phyloP scores from a whole-genome alignment of 352 stramenopile genomes.

The Pilasporangium apinafurcum region DNA sequence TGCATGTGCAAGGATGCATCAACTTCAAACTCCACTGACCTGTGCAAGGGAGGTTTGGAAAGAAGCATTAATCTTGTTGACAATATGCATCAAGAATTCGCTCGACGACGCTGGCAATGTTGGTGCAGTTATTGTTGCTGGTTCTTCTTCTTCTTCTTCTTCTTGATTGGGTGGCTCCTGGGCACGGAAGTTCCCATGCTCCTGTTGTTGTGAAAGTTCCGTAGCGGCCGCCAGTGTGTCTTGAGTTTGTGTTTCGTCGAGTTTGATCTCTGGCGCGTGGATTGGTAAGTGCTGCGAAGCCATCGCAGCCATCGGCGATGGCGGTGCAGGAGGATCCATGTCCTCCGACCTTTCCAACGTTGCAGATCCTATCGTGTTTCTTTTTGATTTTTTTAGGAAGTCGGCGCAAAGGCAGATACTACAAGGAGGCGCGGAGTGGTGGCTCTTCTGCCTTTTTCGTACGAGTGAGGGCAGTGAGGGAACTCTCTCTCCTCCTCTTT shows the following conservation, averaged over 20 bases:
- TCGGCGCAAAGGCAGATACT: too few relatives aligned
- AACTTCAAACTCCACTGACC: too few relatives aligned
- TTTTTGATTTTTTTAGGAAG: too few relatives aligned
- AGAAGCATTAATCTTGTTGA: slow-evolving; percentile 10
- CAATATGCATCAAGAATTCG: slow-evolving; percentile 15
- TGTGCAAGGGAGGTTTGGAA: slow-evolving; percentile 17
- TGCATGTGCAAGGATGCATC: too few relatives aligned
- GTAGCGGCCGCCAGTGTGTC: not conserved
- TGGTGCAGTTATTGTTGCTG: not conserved
- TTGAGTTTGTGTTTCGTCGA: not conserved
- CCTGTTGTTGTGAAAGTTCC: not conserved
- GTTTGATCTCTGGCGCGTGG: not conserved
- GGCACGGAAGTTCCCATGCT: not conserved
- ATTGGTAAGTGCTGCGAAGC: slow-evolving; percentile 1
- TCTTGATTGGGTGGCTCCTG: not conserved
- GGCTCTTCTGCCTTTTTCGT: too few relatives aligned
- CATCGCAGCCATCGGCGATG: too few relatives aligned
- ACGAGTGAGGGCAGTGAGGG: too few relatives aligned
- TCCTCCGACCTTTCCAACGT: too few relatives aligned
- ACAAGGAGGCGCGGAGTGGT: too few relatives aligned
- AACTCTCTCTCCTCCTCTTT: too few relatives aligned
- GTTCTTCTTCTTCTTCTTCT: not conserved
- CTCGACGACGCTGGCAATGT: slow-evolving; percentile 1
- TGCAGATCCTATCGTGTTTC: too few relatives aligned
- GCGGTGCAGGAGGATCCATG: too few relatives aligned